These are phyloP conservation scores for Umbelopsis sp. DNA, from an alignment of 192 early-diverging fungal genomes.

Conservation along the genomic window DNA sequence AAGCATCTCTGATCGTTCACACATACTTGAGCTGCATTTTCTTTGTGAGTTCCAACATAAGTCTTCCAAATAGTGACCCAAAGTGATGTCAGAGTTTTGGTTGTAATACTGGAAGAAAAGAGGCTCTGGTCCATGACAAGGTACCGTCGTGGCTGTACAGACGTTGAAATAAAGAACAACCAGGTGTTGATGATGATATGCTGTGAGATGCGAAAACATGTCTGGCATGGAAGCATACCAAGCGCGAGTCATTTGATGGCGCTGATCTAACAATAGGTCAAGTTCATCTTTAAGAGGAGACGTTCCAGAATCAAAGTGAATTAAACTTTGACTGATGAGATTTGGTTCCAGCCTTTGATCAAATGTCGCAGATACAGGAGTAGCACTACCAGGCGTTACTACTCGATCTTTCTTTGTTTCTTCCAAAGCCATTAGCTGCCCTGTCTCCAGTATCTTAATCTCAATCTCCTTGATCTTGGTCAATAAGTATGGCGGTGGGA, in stretches of 20 bases:
- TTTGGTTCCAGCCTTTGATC: not conserved
- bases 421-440: slow-evolving; percentile 15
- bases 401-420: slow-evolving; percentile 16
- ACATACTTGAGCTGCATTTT: slow-evolving; percentile 70
- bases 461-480: slow-evolving; percentile 58
- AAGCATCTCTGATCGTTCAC: slow-evolving; percentile 73
- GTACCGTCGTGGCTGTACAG: slow-evolving; percentile 56
- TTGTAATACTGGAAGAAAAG: slow-evolving; percentile 82
- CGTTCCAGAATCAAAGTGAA: not conserved
- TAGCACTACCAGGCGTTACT: not conserved
- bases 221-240: slow-evolving; percentile 36
- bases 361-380: not conserved
- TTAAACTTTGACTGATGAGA: not conserved
- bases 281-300: slow-evolving; percentile 23
- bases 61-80: slow-evolving; percentile 88
- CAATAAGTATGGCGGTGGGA: slow-evolving; percentile 86
- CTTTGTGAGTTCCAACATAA: slow-evolving; percentile 66
- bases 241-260: slow-evolving; percentile 41
- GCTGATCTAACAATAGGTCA: slow-evolving; percentile 46
- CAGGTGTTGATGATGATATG: slow-evolving; percentile 72
- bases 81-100: slow-evolving; percentile 70
- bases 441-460: not conserved
- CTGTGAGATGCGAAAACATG: slow-evolving; percentile 55
- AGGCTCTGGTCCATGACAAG: slow-evolving; percentile 69
- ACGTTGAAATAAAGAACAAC: slow-evolving; percentile 70